phyloP scores from a whole-genome alignment of 176 grass and related monocot species.

The sorghum (Sorghum bicolor) region DNA sequence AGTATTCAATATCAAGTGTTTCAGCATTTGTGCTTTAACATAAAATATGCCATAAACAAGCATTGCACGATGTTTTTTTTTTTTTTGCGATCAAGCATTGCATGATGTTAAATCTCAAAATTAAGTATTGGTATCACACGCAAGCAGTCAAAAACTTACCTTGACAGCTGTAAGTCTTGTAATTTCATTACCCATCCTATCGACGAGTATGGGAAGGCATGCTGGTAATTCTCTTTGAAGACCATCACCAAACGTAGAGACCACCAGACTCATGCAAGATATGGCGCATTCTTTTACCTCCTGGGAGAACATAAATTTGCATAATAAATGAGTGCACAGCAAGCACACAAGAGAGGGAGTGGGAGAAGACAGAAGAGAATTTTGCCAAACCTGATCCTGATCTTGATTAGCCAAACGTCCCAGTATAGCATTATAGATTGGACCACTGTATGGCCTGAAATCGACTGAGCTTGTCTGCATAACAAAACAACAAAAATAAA shows the following conservation, averaged over 20 bases:
- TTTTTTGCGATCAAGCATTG: neutral
- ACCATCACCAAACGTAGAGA: conserved; percentile 90
- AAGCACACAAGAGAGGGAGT: neutral
- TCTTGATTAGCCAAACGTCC: conserved; percentile 97
- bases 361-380: neutral
- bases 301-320: conserved; percentile 43
- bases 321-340: neutral
- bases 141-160: conserved; percentile 28
- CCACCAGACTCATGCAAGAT: conserved; percentile 87
- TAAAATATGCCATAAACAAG: neutral
- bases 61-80: neutral
- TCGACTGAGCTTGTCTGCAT: conserved; percentile 61
- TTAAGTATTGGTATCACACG: neutral
- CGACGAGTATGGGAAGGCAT: conserved; percentile 98
- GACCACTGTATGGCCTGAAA: conserved; percentile 68
- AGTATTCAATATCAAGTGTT: neutral
- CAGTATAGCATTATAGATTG: conserved; percentile 91
- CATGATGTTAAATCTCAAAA: neutral
- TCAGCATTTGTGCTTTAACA: neutral
- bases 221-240: conserved; percentile 79
- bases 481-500: neutral
- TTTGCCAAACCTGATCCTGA: conserved; percentile 88
- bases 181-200: conserved; percentile 99
- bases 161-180: conserved; percentile 95
- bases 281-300: conserved; percentile 87